Evolutionary conservation across 441 rosid species (phyloP).

Genomic region (Croton setiger): DNA sequence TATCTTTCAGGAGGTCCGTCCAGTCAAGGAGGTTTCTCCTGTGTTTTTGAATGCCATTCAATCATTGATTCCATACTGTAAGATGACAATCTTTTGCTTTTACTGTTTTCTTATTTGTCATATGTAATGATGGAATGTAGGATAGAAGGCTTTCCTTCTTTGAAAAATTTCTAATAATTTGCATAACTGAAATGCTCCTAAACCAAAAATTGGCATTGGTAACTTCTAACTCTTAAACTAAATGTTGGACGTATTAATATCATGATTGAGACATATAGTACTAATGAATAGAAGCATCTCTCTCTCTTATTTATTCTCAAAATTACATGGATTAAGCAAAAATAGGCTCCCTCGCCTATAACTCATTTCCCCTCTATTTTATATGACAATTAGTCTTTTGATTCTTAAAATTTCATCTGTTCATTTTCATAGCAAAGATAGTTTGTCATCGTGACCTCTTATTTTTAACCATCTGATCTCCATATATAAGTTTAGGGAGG

Average conservation of each 20-base stretch:
- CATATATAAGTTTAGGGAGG: neutral
- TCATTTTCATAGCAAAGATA: neutral
- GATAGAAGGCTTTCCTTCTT: too few relatives aligned
- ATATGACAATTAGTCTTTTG: neutral
- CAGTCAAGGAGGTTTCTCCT: conserved; percentile 94
- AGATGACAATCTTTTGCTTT: conserved; percentile 30
- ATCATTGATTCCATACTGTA: conserved; percentile 88
- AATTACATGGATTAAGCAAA: neutral
- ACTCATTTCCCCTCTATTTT: neutral
- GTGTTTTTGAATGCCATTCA: conserved; percentile 72
- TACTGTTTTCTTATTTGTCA: neutral
- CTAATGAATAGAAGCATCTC: too few relatives aligned
- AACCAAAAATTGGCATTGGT: too few relatives aligned
- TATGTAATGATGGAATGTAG: neutral
- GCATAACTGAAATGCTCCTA: too few relatives aligned
- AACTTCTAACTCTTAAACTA: too few relatives aligned
- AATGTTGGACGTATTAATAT: too few relatives aligned
- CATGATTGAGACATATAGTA: too few relatives aligned
- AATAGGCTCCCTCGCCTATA: neutral
- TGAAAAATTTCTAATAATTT: too few relatives aligned
- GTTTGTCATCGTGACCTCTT: neutral
- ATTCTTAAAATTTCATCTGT: neutral
- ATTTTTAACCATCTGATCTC: neutral
- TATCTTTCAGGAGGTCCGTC: conserved; percentile 66
- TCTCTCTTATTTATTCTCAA: neutral